phyloP scores from a whole-genome alignment of 768 basidiomycete species.

The Pleurotus salmoneostramineus region DNA sequence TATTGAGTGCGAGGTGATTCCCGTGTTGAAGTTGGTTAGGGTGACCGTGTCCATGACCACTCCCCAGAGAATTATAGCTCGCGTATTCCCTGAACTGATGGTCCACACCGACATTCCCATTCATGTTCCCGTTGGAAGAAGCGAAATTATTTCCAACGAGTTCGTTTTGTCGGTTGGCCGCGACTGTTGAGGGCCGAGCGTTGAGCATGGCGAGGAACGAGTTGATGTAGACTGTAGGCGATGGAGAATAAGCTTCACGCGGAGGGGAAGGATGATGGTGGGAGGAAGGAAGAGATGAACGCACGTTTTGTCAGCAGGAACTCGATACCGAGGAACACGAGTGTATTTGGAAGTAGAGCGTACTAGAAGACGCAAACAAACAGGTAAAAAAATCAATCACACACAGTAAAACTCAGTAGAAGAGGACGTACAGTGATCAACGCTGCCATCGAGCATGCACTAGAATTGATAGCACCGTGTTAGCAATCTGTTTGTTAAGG shows the following conservation, averaged over 20 bases:
- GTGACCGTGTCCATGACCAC: no score
- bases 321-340: constrained; percentile 15
- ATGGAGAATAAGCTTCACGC: no score
- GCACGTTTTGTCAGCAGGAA: constrained; percentile 17
- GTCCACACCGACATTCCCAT: not conserved
- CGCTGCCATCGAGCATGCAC: constrained; percentile 12
- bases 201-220: constrained; percentile 4
- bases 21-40: no score
- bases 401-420: no score
- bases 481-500: no score
- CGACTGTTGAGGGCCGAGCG: not conserved
- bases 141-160: not conserved
- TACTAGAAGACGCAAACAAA: constrained; percentile 6
- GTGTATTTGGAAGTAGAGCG: constrained; percentile 12
- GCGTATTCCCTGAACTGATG: no score
- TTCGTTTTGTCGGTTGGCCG: not conserved
- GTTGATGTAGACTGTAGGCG: not conserved
- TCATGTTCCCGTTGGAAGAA: not conserved
- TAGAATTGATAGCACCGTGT: no score
- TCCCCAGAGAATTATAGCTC: no score
- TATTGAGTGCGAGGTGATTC: no score
- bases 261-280: no score
- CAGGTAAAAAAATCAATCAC: not conserved
- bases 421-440: no score
- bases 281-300: not conserved